Base-by-base conservation (phyloP, 164 flowering plant species). In the Magnolia officinalis region DNA sequence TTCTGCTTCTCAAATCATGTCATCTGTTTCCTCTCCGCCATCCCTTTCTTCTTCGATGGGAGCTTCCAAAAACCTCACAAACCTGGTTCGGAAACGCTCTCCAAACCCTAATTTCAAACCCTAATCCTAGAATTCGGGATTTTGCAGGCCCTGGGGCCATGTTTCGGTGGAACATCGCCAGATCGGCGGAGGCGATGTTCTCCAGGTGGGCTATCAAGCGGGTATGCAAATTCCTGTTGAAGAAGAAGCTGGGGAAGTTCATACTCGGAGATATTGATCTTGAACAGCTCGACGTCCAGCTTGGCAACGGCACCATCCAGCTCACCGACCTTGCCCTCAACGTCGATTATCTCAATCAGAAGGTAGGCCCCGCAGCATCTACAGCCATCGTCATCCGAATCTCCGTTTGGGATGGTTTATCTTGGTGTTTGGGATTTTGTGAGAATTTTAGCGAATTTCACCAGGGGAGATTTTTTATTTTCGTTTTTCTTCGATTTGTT, bases 281-380 rank as follows among this genome's bases (percentile, higher is more conserved):
- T 72, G 88, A 90, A 50, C 97, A 96, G 84, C 97, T 96, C 61
- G 96, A 96, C 63, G 96, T 94, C 1, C 98, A 96, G 87, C 89
- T 92, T 11, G 58, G 83, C 2, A 82, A 87, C 18, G 99, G 99
- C 67, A 90, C 92, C 4, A 79, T 96, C 76, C 93, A 90, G 86
- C 94, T 94, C 51, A 80, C 72, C 16, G 93, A 94, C 80, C 91
- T 96, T 55, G 98, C 98, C 10, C 90, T 96, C 61, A 90, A 92
- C 72, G 96, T 89, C 63, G 97, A 91, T 75, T 92, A 73, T 74
- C 77, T 95, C 71, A 94, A 92, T 64, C 80, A 79, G 55, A 88
- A 91, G 97, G 97, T 92, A 76, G 18, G 71, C 23, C 6, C 59
- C 5, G 0, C 45, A 37, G 4, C 45, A 37, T 37, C 45, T 67